Base-by-base conservation (phyloP, 2,329 filamentous ascomycete species). In the Cryphonectria japonica region DNA sequence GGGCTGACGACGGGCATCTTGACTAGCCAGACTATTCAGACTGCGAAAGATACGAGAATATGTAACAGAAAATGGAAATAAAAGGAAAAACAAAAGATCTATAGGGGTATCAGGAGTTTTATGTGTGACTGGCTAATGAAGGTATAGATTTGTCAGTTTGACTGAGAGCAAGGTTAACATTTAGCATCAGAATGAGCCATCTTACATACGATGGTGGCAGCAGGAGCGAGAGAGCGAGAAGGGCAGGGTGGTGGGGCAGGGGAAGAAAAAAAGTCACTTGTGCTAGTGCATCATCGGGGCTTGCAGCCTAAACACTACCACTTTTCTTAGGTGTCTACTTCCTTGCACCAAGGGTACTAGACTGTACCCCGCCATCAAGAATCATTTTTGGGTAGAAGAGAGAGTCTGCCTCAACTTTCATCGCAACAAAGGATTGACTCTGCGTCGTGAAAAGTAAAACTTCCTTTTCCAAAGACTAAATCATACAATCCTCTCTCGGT, bases 1-100 rank as follows among this genome's bases (percentile, higher is more conserved):
- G 95, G 90, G 74, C 89, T 92, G 76, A 99, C 94, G 75, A 98
- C 91, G 75, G 96, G 95, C 96, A 99, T 99, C 72, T 78, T 87
- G 82, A 72, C 26, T 29, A 37, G 26, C 32, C 63, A 52, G 26
- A 16, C 13, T 52, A 46, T 37, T 26, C 26, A 60, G 29, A 41
- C 29, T 66, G 39, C 2, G 57, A 54, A 22, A 19, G n/a, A 63
- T 32, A 34, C 22, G n/a, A 50, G 5, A 62, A 37, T 19, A 54
- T 37, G 37, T 34, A 34, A 22, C 46, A 37, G 37, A 59, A 37
- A 37, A 54, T 9, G 32, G 22, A 13, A 54, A 26, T 5, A 46
- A 41, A 62, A 13, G 37, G 37, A 9, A 39, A 61, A 29, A 32
- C 22, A 65, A 32, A 39, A 60, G 6, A 43, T 71, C 66, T 69